Evolutionary conservation across 148 eudicot genomes (phyloP).

Genomic region (Camellia granthamiana): DNA sequence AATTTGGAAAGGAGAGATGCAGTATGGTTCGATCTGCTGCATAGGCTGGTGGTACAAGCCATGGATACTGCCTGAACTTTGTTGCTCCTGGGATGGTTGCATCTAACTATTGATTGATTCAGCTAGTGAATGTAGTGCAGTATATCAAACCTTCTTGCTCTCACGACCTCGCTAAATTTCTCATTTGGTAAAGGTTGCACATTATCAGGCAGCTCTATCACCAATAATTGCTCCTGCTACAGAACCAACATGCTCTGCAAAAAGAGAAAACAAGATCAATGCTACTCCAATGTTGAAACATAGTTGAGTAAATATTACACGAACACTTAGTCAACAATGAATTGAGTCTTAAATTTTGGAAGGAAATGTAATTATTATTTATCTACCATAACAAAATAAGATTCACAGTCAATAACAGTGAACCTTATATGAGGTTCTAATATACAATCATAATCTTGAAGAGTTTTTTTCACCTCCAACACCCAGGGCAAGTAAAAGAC

Average conservation of each 20-base stretch:
- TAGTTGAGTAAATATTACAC: not conserved
- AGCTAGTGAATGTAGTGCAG: not conserved
- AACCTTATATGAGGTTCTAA: not conserved
- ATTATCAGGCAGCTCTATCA: not conserved
- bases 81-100: constrained; percentile 11
- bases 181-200: not conserved
- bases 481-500: not conserved
- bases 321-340: too few species aligned
- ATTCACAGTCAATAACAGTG: not conserved
- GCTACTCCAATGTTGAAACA: not conserved
- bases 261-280: not conserved
- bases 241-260: constrained; percentile 4
- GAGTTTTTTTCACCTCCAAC: not conserved
- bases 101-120: not conserved
- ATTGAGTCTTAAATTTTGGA: not conserved
- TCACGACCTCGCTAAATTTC: not conserved
- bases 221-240: not conserved
- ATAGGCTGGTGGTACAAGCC: constrained; percentile 10
- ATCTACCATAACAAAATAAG: not conserved
- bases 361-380: not conserved
- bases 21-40: constrained; percentile 19
- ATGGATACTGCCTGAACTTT: not conserved
- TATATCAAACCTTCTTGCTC: not conserved
- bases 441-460: not conserved
- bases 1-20: constrained; percentile 15